Conservation (phyloP, 2,329 filamentous ascomycete species). For the Parastagonospora avenae region DNA sequence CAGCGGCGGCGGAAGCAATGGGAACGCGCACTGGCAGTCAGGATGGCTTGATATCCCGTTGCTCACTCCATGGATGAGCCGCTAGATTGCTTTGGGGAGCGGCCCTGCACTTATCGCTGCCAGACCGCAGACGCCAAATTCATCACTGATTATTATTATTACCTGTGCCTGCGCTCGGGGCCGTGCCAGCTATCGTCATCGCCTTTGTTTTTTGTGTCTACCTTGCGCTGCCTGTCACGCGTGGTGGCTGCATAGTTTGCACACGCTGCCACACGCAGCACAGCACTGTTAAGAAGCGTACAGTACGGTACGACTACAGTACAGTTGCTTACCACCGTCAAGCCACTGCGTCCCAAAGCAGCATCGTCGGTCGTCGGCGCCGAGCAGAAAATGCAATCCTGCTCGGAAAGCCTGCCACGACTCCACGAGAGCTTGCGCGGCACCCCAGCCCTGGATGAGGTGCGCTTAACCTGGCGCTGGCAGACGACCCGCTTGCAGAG, state of each 20-base stretch:
- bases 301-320: neutral
- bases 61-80: constrained; percentile 12
- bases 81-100: constrained; percentile 21
- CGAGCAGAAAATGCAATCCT: neutral
- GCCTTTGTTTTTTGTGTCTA: constrained; percentile 17
- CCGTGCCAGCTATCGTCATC: constrained; percentile 17
- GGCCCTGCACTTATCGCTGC: constrained; percentile 26
- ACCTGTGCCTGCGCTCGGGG: neutral
- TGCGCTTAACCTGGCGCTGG: constrained; percentile 10
- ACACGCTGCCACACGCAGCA: neutral
- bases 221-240: neutral
- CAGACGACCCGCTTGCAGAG: neutral
- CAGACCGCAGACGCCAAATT: constrained; percentile 12
- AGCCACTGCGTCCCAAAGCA: neutral
- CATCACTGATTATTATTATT: constrained; percentile 24
- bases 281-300: neutral
- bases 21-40: constrained; percentile 10
- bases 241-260: neutral
- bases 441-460: constrained; percentile 15
- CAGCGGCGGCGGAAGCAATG: constrained; percentile 5
- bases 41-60: constrained; percentile 18
- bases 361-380: neutral
- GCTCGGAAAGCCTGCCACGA: constrained; percentile 1
- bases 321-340: neutral
- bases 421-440: constrained; percentile 14